Percentiles rank a stretch among this genome's conserved stretches.
phyloP scores from a whole-genome alignment of 1,139 yeast genomes.

The Kluyveromyces sp. region DNA sequence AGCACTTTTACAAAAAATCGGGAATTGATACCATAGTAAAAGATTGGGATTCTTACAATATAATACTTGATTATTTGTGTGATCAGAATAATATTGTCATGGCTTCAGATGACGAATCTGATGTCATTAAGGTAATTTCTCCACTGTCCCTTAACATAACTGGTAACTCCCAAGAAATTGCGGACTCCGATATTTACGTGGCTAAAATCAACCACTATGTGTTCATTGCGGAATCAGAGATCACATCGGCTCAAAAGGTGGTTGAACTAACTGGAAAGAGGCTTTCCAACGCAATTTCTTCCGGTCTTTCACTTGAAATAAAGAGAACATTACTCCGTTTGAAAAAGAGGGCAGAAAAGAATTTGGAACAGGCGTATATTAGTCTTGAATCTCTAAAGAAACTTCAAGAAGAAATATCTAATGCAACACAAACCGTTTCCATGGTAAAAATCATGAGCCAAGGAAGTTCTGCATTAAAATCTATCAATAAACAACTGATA shows the following conservation, averaged over 20 bases:
- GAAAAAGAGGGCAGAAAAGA: constrained; percentile 28
- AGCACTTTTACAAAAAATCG: constrained; percentile 14
- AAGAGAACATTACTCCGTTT: constrained; percentile 22
- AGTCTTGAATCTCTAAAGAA: constrained; percentile 35
- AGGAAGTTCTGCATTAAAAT: constrained; percentile 30
- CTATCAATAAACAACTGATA: constrained; percentile 25
- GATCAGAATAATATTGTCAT: constrained; percentile 14
- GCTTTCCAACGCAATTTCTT: constrained; percentile 8
- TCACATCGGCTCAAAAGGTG: neutral
- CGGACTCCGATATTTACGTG: constrained; percentile 30
- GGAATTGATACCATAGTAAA: constrained; percentile 11
- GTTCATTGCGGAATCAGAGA: constrained; percentile 1
- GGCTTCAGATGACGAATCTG: constrained; percentile 5
- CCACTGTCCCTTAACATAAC: constrained; percentile 3
- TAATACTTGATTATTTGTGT: constrained; percentile 18
- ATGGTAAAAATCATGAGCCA: constrained; percentile 34
- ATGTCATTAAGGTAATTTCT: constrained; percentile 18
- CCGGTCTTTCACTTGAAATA: constrained; percentile 10
- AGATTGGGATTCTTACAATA: constrained; percentile 11
- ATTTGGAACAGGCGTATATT: constrained; percentile 30
- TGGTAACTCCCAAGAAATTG: constrained; percentile 13
- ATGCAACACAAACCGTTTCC: constrained; percentile 39
- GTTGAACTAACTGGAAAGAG: neutral
- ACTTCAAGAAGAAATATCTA: constrained; percentile 40
- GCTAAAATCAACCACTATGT: constrained; percentile 8